Conservation (phyloP, 2,329 filamentous ascomycete genomes). For the Curvularia sp. region DNA sequence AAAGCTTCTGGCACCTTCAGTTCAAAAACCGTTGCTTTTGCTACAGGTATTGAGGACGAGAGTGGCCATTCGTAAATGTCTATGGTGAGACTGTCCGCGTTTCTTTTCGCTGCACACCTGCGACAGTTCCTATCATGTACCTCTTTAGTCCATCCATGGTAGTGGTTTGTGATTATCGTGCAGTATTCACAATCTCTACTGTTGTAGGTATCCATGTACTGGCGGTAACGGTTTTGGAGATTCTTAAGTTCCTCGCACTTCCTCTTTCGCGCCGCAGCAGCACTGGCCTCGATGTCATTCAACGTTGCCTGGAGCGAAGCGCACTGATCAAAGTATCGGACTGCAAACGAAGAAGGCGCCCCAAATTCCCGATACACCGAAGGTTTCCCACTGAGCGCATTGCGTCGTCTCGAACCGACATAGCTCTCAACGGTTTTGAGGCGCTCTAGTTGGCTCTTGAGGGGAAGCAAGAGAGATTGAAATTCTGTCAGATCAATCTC, state of each 20-base stretch:
- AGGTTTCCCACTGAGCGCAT: slow-evolving; percentile 24
- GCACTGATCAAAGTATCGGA: slow-evolving; percentile 59
- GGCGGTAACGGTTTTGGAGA: slow-evolving; percentile 19
- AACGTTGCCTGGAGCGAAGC: slow-evolving; percentile 48
- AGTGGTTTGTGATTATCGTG: slow-evolving; percentile 2
- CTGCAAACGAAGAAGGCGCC: slow-evolving; percentile 52
- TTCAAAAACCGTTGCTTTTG: slow-evolving; percentile 62
- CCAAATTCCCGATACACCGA: slow-evolving; percentile 53
- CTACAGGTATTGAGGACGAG: slow-evolving; percentile 38
- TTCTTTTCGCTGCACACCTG: slow-evolving; percentile 38
- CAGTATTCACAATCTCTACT: slow-evolving; percentile 21
- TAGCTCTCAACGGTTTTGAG: slow-evolving; percentile 59
- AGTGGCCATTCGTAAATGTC: slow-evolving; percentile 65
- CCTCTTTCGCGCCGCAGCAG: slow-evolving; percentile 29
- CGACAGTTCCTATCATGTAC: slow-evolving; percentile 23
- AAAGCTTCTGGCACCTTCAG: slow-evolving; percentile 54
- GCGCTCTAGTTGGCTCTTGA: slow-evolving; percentile 55
- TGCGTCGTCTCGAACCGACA: slow-evolving; percentile 44
- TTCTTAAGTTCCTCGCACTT: slow-evolving; percentile 33
- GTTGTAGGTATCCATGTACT: slow-evolving; percentile 23
- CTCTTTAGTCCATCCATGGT: slow-evolving; percentile 11
- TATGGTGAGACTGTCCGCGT: slow-evolving; percentile 56
- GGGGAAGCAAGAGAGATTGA: slow-evolving; percentile 56
- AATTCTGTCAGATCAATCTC: slow-evolving; percentile 53
- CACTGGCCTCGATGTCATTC: slow-evolving; percentile 51